A percentile compares a stretch with the other conserved stretches of the same genome.
Conservation (phyloP, 176 grass and related monocot genomes). For the Hsuehochloa calcarea region DNA sequence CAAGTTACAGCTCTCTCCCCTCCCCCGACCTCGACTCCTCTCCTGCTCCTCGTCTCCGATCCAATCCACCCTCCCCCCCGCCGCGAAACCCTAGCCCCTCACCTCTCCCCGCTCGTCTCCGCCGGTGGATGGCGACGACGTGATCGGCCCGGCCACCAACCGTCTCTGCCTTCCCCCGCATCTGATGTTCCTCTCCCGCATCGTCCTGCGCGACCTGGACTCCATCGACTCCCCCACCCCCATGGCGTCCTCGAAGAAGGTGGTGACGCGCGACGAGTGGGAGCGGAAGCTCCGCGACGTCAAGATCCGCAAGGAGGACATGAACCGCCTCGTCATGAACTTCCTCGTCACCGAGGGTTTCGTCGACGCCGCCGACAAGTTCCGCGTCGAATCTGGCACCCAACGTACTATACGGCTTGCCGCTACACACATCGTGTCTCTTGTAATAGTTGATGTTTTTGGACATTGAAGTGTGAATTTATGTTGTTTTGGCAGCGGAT, state of each 20-base stretch:
- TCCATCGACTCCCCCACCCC: conserved; percentile 42
- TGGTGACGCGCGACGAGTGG: conserved; percentile 87
- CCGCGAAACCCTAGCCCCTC: conserved; percentile 45
- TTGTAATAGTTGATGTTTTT: neutral
- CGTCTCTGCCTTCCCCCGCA: neutral
- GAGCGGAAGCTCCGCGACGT: conserved; percentile 89
- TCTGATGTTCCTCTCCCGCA: conserved; percentile 73
- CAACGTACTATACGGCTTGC: conserved; percentile 52
- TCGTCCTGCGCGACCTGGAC: conserved; percentile 53
- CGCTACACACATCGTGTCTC: neutral
- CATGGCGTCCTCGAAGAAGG: conserved; percentile 80
- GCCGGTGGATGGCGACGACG: conserved; percentile 35
- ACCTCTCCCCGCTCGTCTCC: neutral
- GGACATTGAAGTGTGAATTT: conserved; percentile 12
- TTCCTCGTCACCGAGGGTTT: conserved; percentile 93
- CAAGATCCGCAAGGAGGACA: conserved; percentile 93
- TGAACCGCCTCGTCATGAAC: conserved; percentile 95
- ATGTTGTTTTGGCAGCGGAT: conserved; percentile 60
- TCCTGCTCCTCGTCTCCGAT: neutral
- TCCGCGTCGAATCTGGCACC: conserved; percentile 87
- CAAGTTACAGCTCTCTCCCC: neutral
- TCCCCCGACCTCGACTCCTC: conserved; percentile 14
- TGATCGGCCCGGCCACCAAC: conserved; percentile 21
- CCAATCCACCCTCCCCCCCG: conserved; percentile 12
- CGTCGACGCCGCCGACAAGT: conserved; percentile 91